These are phyloP conservation scores for Pythium aristosporum DNA, from an alignment of 352 stramenopile genomes.

Conservation along the genomic window DNA sequence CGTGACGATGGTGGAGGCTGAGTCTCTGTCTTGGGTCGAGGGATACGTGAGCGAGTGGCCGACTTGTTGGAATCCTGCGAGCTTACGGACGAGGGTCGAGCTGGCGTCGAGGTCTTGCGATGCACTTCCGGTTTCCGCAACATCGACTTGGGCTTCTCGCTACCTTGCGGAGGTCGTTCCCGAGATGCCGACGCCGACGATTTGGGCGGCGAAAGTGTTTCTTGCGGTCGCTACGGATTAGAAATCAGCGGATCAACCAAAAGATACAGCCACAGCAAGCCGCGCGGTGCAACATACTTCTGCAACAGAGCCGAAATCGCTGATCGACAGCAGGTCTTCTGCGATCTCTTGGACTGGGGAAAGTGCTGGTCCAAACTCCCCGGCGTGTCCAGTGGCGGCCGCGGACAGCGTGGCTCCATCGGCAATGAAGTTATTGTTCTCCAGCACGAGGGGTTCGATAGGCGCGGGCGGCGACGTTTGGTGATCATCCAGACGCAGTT, in stretches of 20 bases:
- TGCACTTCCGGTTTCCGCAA: conserved; percentile 22
- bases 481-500: conserved; percentile 11
- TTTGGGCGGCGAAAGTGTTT: conserved; percentile 15
- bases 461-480: neutral
- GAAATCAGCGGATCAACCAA: neutral
- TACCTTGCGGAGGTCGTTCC: neutral
- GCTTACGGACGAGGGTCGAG: conserved; percentile 9
- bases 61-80: conserved; percentile 11
- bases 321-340: conserved; percentile 19
- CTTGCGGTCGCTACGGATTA: conserved; percentile 7
- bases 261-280: neutral
- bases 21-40: conserved; percentile 12
- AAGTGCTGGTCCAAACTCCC: conserved; percentile 9
- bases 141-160: conserved; percentile 15
- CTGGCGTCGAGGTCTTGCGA: conserved; percentile 12
- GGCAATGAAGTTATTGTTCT: conserved; percentile 10
- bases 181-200: neutral
- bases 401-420: neutral
- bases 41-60: neutral
- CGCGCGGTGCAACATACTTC: conserved; percentile 9
- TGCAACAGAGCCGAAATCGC: conserved; percentile 13
- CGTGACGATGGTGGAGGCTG: conserved; percentile 5
- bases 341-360: conserved; percentile 23
- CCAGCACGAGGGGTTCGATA: conserved; percentile 1
- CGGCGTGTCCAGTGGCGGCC: neutral